Base-by-base conservation (phyloP, 163 green algal genomes). In the Coccomyxa subellipsoidea region DNA sequence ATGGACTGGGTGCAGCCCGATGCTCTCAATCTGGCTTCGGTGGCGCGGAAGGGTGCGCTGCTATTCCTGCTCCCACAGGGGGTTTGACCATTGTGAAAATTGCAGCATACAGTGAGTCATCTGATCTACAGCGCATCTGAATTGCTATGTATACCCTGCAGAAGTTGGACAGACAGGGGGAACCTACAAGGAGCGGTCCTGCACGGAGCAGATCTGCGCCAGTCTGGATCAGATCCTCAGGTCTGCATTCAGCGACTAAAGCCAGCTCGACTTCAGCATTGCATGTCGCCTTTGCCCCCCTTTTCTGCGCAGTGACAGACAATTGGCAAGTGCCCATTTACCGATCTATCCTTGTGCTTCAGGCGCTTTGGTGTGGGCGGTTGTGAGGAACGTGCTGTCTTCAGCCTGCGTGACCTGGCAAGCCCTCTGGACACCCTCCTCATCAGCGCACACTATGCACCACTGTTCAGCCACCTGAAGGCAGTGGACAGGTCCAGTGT, bases 1-100 rank as follows among this genome's bases (percentile, higher is more conserved):
- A 8, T 73, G 29, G 66, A 73, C 27, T 73, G 66, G 66, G 66
- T 73, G 66, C 66, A 73, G 66, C 66, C 66, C 8, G 66, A 73
- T 23, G n/a, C 29, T 1, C 66, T 18, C 66, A 34, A 32, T 8
- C 66, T 73, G 66, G 66, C 66, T 23, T 35, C 27, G 21, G 29
- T 12, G 27, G 66, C 66, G 10, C 66, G n/a, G 1, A 73, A 73
- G n/a, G 66, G 66, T 34, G n/a, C 31, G 66, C 66, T 35, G 3
- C 15, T 18, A 59, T 59, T 12, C n/a, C n/a, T n/a, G n/a, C n/a
- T n/a, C n/a, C n/a, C n/a, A n/a, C n/a, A n/a, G n/a, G n/a, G n/a
- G n/a, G n/a, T n/a, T n/a, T n/a, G n/a, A n/a, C n/a, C n/a, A n/a
- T n/a, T n/a, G n/a, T n/a, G n/a, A n/a, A n/a, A n/a, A n/a, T n/a